Conservation (phyloP, 495 filamentous ascomycete species). For the Penicillium cinerascens region DNA sequence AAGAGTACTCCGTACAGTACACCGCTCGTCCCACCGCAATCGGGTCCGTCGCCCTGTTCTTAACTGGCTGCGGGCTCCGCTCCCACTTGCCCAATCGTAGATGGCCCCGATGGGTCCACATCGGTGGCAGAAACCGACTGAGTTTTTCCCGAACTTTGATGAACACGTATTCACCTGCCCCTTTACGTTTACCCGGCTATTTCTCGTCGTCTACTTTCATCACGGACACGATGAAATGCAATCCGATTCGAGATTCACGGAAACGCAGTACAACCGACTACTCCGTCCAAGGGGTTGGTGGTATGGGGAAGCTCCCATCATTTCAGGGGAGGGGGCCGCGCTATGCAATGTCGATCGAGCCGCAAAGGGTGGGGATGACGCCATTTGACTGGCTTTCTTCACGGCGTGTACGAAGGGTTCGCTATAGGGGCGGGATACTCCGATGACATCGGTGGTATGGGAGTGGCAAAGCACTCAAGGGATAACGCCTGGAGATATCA, state of each 20-base stretch:
- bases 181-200: background rate
- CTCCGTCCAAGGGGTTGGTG: background rate
- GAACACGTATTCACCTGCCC: slow-evolving; percentile 12
- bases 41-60: background rate
- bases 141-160: slow-evolving; percentile 16
- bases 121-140: slow-evolving; percentile 1
- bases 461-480: background rate
- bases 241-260: no score
- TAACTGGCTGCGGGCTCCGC: background rate
- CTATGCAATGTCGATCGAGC: slow-evolving; percentile 42
- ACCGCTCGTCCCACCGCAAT: background rate
- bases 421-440: background rate
- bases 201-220: background rate
- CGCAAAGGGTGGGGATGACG: slow-evolving; percentile 25
- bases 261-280: no score
- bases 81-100: background rate
- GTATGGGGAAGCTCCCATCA: slow-evolving; percentile 12
- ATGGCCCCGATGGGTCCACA: background rate
- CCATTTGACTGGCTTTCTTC: slow-evolving; percentile 17
- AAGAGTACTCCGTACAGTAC: slow-evolving; percentile 4
- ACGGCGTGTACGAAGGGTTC: background rate
- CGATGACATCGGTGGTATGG: slow-evolving; percentile 1
- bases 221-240: no score
- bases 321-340: slow-evolving; percentile 26
- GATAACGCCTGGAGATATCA: background rate